These are phyloP conservation scores for Colletotrichum liaoningense DNA, from an alignment of 2,329 filamentous ascomycete species.

Conservation along the genomic window DNA sequence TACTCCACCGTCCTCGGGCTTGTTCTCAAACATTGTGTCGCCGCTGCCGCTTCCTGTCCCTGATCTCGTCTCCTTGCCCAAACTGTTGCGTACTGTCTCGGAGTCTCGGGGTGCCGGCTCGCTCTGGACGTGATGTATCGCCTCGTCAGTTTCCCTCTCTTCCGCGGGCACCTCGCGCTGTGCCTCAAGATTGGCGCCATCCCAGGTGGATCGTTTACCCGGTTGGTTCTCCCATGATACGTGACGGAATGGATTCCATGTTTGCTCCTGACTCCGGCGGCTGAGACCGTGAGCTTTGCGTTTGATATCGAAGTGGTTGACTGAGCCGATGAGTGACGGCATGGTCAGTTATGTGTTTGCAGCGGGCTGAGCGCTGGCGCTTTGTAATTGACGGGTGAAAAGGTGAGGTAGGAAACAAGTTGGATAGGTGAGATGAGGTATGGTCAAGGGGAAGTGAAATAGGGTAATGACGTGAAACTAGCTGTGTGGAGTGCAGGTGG, in stretches of 20 bases:
- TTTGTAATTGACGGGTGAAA: not conserved
- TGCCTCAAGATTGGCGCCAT: slow-evolving; percentile 46
- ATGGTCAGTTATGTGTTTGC: slow-evolving; percentile 20
- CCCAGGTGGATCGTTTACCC: slow-evolving; percentile 48
- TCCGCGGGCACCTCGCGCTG: slow-evolving; percentile 38
- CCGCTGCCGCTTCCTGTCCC: slow-evolving; percentile 35
- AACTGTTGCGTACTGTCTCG: slow-evolving; percentile 39
- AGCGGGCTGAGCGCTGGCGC: not conserved
- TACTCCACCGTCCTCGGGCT: slow-evolving; percentile 39
- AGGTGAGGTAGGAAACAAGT: not conserved
- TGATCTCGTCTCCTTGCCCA: slow-evolving; percentile 31
- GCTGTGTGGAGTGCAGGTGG: slow-evolving; percentile 28
- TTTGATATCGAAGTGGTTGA: slow-evolving; percentile 59
- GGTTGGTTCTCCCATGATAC: slow-evolving; percentile 48
- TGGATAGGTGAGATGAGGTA: not conserved
- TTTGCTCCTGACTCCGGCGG: slow-evolving; percentile 49
- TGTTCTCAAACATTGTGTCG: slow-evolving; percentile 37
- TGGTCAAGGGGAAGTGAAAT: slow-evolving; percentile 20
- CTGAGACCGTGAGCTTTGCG: slow-evolving; percentile 56
- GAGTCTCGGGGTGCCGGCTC: slow-evolving; percentile 44
- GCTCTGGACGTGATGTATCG: slow-evolving; percentile 49
- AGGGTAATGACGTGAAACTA: slow-evolving; percentile 34
- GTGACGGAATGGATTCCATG: slow-evolving; percentile 59
- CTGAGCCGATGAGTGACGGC: slow-evolving; percentile 43
- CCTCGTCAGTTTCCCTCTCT: slow-evolving; percentile 41